These are phyloP conservation scores for Andrographis paniculata DNA, from an alignment of 305 asterid species.

Conservation along the genomic window DNA sequence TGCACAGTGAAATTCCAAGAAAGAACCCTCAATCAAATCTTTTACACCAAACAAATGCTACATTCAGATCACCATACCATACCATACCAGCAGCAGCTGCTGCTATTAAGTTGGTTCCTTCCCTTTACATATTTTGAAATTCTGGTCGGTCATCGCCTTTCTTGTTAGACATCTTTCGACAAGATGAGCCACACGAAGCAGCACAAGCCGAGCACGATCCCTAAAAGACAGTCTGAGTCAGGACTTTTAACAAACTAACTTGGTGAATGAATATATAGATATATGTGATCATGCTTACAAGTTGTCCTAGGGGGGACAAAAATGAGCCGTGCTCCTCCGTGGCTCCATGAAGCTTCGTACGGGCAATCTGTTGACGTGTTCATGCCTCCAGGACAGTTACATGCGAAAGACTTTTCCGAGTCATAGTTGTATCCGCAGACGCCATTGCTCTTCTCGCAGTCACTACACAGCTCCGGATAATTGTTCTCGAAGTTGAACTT, in stretches of 20 bases:
- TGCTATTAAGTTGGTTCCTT: no score
- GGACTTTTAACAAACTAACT: conserved; percentile 2
- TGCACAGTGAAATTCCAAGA: conserved; percentile 1
- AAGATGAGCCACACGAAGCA: conserved; percentile 27
- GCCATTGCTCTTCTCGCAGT: conserved; percentile 74
- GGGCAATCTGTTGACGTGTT: conserved; percentile 56
- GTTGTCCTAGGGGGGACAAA: conserved; percentile 25
- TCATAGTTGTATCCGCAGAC: conserved; percentile 51
- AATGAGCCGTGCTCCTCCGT: conserved; percentile 15
- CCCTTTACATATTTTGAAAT: no score
- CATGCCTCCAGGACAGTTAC: conserved; percentile 61
- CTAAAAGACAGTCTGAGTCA: conserved; percentile 29
- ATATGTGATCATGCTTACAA: no score
- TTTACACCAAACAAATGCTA: no score
- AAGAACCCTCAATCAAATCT: no score
- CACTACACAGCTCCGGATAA: conserved; percentile 46
- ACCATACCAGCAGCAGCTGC: no score
- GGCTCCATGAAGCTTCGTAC: conserved; percentile 42
- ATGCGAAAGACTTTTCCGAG: conserved; percentile 34
- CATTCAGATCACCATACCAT: no score
- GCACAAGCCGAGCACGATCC: conserved; percentile 22
- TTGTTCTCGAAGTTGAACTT: conserved; percentile 67
- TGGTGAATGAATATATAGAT: no score
- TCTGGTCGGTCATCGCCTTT: no score
- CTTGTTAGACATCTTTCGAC: conserved; percentile 1